Conservation (phyloP, 1,284 basidiomycete species). For the Cryptococcus depauperatus region DNA sequence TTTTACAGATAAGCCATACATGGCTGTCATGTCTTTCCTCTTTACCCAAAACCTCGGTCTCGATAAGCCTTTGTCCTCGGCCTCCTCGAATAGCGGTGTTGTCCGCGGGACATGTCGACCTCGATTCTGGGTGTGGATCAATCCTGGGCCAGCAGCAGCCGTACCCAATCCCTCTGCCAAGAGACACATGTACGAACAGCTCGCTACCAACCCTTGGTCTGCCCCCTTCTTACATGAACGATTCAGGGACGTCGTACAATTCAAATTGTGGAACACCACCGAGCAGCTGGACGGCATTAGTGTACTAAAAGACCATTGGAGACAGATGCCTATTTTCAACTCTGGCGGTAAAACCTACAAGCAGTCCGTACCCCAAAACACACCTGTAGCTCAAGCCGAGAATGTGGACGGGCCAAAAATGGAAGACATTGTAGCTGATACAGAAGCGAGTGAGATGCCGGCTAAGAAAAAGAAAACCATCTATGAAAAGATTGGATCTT, state of each 20-base stretch:
- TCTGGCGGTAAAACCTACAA: slow-evolving; percentile 61
- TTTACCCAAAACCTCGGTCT: slow-evolving; percentile 74
- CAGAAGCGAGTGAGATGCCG: no score
- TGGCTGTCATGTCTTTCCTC: slow-evolving; percentile 67
- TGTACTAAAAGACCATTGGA: slow-evolving; percentile 70
- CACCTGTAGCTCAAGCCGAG: slow-evolving; percentile 32
- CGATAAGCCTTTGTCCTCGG: slow-evolving; percentile 42
- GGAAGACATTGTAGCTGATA: slow-evolving; percentile 19
- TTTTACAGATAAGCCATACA: slow-evolving; percentile 76
- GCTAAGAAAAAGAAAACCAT: slow-evolving; percentile 53
- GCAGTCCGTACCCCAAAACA: slow-evolving; percentile 22
- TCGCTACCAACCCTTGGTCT: slow-evolving; percentile 72
- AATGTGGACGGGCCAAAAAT: slow-evolving; percentile 33
- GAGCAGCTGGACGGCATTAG: slow-evolving; percentile 73
- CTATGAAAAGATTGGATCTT: slow-evolving; percentile 65
- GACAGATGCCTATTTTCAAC: slow-evolving; percentile 60
- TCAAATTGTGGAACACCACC: slow-evolving; percentile 84
- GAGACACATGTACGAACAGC: slow-evolving; percentile 58
- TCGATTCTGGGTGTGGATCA: slow-evolving; percentile 83
- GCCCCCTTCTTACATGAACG: slow-evolving; percentile 72
- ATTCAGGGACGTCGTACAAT: slow-evolving; percentile 70
- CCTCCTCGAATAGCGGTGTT: slow-evolving; percentile 2
- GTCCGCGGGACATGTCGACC: slow-evolving; percentile 54
- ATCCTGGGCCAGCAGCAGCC: slow-evolving; percentile 57
- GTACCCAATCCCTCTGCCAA: slow-evolving; percentile 64